Evolutionary conservation across 805 yeast species (phyloP).

Genomic region (Candida palmyrensis): DNA sequence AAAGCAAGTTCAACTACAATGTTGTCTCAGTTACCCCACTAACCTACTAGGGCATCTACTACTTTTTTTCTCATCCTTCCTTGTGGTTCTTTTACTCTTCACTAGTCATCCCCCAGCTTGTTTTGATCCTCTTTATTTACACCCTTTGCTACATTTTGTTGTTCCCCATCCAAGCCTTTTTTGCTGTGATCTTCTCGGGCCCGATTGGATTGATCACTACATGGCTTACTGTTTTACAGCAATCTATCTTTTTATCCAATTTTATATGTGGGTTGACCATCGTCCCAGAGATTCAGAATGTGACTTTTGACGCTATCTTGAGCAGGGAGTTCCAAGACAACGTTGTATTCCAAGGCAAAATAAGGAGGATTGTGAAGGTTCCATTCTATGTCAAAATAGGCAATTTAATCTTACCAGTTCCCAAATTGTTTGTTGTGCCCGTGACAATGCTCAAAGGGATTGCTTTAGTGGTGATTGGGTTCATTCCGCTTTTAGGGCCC

Average conservation of each 20-base stretch:
- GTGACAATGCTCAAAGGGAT: constrained; percentile 34
- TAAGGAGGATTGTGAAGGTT: constrained; percentile 23
- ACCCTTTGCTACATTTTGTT: constrained; percentile 28
- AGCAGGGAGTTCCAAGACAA: constrained; percentile 41
- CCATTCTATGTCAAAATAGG: constrained; percentile 27
- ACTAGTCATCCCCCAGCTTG: constrained; percentile 41
- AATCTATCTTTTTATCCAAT: constrained; percentile 36
- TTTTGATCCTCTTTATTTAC: constrained; percentile 33
- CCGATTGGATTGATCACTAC: constrained; percentile 48
- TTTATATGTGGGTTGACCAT: constrained; percentile 37
- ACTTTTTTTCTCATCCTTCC: constrained; percentile 34
- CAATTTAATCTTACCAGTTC: constrained; percentile 25
- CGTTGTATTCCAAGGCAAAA: constrained; percentile 36
- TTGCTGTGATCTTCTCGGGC: constrained; percentile 41
- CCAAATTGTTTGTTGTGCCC: constrained; percentile 35
- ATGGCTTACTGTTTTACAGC: constrained; percentile 39
- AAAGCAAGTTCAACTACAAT: constrained; percentile 1
- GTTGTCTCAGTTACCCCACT: constrained; percentile 2
- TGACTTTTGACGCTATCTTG: constrained; percentile 45
- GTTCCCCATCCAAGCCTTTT: constrained; percentile 42
- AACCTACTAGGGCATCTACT: constrained; percentile 32
- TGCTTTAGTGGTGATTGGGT: constrained; percentile 32
- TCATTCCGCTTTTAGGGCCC: constrained; percentile 59
- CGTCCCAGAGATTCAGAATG: constrained; percentile 44
- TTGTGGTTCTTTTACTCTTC: constrained; percentile 45